phyloP scores from a whole-genome alignment of 441 rosid genomes.

The Adansonia madagascariensis region DNA sequence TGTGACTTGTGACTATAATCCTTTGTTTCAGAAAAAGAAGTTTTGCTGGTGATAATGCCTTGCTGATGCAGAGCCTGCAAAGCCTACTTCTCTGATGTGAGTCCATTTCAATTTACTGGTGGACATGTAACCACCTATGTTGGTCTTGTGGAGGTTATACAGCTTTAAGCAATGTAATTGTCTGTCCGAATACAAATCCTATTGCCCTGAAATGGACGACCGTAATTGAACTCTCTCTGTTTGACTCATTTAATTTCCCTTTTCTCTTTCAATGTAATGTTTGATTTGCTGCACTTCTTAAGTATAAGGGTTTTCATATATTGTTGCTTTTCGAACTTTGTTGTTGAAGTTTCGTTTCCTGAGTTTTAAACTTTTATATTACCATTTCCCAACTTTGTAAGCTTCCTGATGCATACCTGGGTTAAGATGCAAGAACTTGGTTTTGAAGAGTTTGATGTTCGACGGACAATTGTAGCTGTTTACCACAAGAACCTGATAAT shows the following conservation, averaged over 20 bases:
- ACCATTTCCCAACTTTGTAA: neutral
- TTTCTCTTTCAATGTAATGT: constrained; percentile 2
- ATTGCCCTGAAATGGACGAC: constrained; percentile 12
- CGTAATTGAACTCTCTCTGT: constrained; percentile 16
- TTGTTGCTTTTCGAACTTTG: constrained; percentile 7
- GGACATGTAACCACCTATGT: constrained; percentile 3
- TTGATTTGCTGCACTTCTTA: constrained; percentile 13
- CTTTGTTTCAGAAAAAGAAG: constrained; percentile 60
- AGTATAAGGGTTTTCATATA: neutral
- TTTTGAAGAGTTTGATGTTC: neutral
- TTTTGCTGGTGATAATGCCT: constrained; percentile 57
- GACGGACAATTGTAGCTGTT: neutral
- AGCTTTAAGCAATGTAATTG: constrained; percentile 24
- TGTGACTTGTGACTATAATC: constrained; percentile 17
- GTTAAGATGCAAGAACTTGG: neutral
- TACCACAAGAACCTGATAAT: neutral
- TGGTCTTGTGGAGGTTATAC: constrained; percentile 18
- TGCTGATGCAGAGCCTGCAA: constrained; percentile 17
- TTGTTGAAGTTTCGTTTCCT: neutral
- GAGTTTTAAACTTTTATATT: neutral
- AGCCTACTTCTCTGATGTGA: constrained; percentile 3
- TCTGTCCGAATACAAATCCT: constrained; percentile 3
- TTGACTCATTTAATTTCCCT: neutral
- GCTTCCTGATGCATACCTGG: neutral
- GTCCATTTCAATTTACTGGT: neutral